Evolutionary conservation across 352 stramenopile species (phyloP), one percentile per base, ranked within the genome.

Genomic region (Globisporangium ultimum): DNA sequence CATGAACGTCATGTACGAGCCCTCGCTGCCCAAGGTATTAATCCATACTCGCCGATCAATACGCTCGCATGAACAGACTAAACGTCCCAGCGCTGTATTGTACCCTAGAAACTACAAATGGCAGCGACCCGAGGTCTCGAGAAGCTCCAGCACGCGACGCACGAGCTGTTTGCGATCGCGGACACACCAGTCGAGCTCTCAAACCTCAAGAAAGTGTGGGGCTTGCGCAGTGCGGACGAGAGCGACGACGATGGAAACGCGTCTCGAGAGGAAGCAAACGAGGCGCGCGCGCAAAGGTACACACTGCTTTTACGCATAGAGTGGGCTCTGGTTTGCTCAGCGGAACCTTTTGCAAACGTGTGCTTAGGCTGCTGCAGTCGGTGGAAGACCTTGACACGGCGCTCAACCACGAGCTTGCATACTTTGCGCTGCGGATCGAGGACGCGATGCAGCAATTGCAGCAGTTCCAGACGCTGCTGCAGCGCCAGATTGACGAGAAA

Each of bases 191-290:
- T 75, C 14, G 70, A 86, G 48, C 67, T 89, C 17, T 69, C 63
- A 1, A 70, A 73, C 45, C 63, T 89, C 41, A 76, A 78, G 40
- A 76, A 67, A 48, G 77, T 79, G 12, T 89, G 80, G 80, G 78
- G 78, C 2, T 51, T 87, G 17, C 62, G 72, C 2, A 22, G 54
- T 21, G 34, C 54, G 5, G 18, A 24, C 21, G 43, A 24, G 21
- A 28, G 24, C 24, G 40, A 58, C 2, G 32, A 60, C 9, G 22
- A 63, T 3, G 34, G 45, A 5, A 36, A 36, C 8, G 45, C 18
- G 13, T 20, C 28, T 57, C n/a, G 11, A 0, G 43, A 42, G 17
- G 56, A 55, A 6, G 17, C 34, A 34, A 17, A 28, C 17, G 21
- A 11, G 10, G 17, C 45, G 13, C 17, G 12, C n/a, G 22, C 14